Evolutionary conservation across 2,329 filamentous ascomycete genomes (phyloP).

Genomic region (Fusarium solani-melongenae): DNA sequence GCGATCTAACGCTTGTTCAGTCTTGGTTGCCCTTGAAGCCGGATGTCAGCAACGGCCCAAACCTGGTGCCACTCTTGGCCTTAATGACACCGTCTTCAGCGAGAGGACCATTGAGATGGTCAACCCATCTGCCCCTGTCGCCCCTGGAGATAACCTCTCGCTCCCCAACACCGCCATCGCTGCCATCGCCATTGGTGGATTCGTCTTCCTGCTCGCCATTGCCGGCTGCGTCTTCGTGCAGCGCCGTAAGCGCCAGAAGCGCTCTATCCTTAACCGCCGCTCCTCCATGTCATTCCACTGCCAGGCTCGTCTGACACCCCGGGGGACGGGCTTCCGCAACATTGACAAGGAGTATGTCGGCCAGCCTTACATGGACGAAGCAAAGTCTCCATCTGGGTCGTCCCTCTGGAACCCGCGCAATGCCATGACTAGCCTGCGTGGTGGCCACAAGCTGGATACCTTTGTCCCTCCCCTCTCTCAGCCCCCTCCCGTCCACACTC

Average conservation of each 20-base stretch:
- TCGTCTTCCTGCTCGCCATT: constrained; percentile 52
- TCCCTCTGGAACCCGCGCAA: constrained; percentile 20
- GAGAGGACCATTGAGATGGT: constrained; percentile 46
- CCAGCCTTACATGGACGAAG: constrained; percentile 25
- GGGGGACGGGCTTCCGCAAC: constrained; percentile 32
- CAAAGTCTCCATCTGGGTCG: constrained; percentile 29
- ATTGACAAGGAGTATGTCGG: neutral
- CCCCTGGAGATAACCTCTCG: constrained; percentile 11
- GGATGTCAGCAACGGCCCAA: constrained; percentile 61
- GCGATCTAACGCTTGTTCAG: constrained; percentile 44
- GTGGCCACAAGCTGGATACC: constrained; percentile 22
- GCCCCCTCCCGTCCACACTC: constrained; percentile 31
- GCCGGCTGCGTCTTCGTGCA: constrained; percentile 57
- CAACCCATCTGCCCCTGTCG: constrained; percentile 45
- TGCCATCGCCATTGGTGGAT: constrained; percentile 55
- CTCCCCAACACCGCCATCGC: constrained; percentile 55
- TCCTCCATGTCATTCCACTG: constrained; percentile 65
- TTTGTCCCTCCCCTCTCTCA: constrained; percentile 34
- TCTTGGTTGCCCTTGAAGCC: constrained; percentile 62
- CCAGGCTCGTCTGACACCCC: constrained; percentile 52
- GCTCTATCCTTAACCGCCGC: constrained; percentile 15
- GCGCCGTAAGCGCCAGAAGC: constrained; percentile 57
- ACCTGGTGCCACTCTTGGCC: constrained; percentile 49
- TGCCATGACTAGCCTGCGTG: constrained; percentile 1
- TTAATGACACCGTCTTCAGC: constrained; percentile 60